Percentiles rank a stretch among this genome's conserved stretches.
Conservation (phyloP, 306 rosid species). For the Fagus crenata region DNA sequence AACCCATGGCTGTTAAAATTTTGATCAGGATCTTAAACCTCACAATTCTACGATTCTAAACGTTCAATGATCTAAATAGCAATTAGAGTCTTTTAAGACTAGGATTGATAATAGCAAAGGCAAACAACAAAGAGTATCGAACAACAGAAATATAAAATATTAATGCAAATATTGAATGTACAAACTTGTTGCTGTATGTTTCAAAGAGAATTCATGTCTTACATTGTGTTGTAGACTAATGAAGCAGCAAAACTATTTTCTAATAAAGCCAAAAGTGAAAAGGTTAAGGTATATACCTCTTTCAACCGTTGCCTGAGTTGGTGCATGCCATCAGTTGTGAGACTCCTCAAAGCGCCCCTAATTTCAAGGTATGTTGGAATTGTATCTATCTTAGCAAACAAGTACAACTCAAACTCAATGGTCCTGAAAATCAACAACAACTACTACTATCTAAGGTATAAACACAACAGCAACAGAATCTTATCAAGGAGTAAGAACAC, state of each 20-base stretch:
- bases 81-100: too few species aligned
- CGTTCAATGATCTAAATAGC: too few species aligned
- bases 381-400: conserved; percentile 4
- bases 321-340: conserved; percentile 59
- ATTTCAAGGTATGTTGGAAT: conserved; percentile 57
- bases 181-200: not conserved
- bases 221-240: not conserved
- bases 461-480: too few species aligned
- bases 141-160: not conserved
- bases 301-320: conserved; percentile 54
- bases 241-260: not conserved
- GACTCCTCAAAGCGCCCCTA: conserved; percentile 72
- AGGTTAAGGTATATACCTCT: conserved; percentile 42
- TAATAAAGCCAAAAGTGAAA: conserved; percentile 7
- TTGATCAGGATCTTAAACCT: too few species aligned
- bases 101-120: not conserved
- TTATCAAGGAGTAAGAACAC: too few species aligned
- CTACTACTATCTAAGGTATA: too few species aligned
- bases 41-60: too few species aligned
- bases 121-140: not conserved
- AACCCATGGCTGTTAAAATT: too few species aligned
- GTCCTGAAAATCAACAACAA: too few species aligned
- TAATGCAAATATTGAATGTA: not conserved
- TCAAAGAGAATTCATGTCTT: not conserved
- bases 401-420: too few species aligned